Percentiles rank a stretch among this genome's conserved stretches.
These are phyloP conservation scores for Apiospora pterosperma DNA, from an alignment of 2,329 filamentous ascomycete species.

Conservation along the genomic window DNA sequence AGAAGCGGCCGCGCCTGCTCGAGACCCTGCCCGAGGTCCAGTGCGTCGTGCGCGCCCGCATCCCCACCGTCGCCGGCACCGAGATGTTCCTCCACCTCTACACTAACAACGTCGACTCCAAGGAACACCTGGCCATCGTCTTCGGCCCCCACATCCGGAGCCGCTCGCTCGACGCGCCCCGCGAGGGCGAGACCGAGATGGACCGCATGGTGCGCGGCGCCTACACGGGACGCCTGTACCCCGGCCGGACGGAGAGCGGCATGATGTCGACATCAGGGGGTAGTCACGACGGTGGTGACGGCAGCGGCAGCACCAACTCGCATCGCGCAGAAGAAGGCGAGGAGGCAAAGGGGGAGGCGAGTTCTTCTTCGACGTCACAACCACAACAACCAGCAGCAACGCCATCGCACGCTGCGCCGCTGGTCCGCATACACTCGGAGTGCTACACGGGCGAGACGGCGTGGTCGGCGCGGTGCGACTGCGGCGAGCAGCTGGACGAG, in stretches of 20 bases:
- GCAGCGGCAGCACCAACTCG: slow-evolving; percentile 18
- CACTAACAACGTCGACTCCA: slow-evolving; percentile 86
- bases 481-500: slow-evolving; percentile 95
- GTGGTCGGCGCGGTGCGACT: slow-evolving; percentile 97
- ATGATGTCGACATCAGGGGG: slow-evolving; percentile 38
- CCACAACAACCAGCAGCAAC: neutral
- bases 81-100: slow-evolving; percentile 98
- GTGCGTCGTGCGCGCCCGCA: slow-evolving; percentile 90
- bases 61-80: slow-evolving; percentile 84
- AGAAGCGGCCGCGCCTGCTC: slow-evolving; percentile 68
- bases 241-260: slow-evolving; percentile 75
- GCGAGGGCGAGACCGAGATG: slow-evolving; percentile 78
- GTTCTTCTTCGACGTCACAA: neutral
- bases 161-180: slow-evolving; percentile 64
- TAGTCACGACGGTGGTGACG: slow-evolving; percentile 15
- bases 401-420: slow-evolving; percentile 46
- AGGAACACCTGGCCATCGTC: slow-evolving; percentile 95
- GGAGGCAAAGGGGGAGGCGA: slow-evolving; percentile 11
- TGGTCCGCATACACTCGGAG: slow-evolving; percentile 95
- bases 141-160: slow-evolving; percentile 85
- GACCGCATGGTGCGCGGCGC: slow-evolving; percentile 93
- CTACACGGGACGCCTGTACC: slow-evolving; percentile 83
- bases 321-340: neutral
- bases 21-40: slow-evolving; percentile 78
- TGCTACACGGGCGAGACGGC: slow-evolving; percentile 99